phyloP scores from a whole-genome alignment of 2,329 filamentous ascomycete species.

The Boeremia lycopersici region DNA sequence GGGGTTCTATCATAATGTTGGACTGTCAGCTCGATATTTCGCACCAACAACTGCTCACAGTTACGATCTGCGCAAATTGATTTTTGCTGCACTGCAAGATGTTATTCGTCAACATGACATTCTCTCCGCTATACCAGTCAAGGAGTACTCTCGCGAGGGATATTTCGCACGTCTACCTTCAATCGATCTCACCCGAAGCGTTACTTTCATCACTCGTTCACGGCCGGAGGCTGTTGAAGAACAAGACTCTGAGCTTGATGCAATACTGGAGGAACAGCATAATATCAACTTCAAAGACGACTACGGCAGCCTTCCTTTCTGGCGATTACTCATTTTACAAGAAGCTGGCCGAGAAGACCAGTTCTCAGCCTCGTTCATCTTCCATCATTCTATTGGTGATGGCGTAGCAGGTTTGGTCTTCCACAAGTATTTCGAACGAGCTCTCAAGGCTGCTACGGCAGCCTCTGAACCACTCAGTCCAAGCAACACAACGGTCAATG shows the following conservation, averaged over 20 bases:
- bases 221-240: neutral
- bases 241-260: neutral
- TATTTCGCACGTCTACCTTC: neutral
- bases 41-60: too few species aligned
- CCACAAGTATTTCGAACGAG: neutral
- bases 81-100: neutral
- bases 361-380: neutral
- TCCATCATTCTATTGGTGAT: neutral
- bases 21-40: too few species aligned
- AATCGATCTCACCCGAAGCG: neutral
- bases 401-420: neutral
- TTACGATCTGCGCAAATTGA: neutral
- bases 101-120: neutral
- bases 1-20: too few species aligned
- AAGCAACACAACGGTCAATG: neutral
- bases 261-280: neutral
- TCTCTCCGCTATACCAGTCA: neutral
- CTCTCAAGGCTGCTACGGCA: neutral
- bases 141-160: neutral
- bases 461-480: neutral
- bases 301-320: neutral
- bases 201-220: neutral
- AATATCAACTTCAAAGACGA: neutral
- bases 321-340: neutral
- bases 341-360: neutral